Evolutionary conservation across 352 stramenopile genomes (phyloP), one percentile per base, ranked within the genome.

Genomic region (Phytophthora hibernalis): DNA sequence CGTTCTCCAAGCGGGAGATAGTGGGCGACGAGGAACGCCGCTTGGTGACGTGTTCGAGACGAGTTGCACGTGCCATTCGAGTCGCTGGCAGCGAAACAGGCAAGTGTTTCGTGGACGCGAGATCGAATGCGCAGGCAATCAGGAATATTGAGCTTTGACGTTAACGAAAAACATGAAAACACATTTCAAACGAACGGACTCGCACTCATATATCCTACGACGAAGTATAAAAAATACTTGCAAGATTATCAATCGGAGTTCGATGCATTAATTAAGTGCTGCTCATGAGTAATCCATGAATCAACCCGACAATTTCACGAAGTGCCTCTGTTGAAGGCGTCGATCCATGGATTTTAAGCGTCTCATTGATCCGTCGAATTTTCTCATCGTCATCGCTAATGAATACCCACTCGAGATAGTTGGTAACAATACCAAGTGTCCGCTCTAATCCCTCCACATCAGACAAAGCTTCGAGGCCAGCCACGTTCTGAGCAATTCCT

Each of bases 11-110:
- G 55, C 56, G 68, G 6, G 37, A 64, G 37, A n/a, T 45, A 5
- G 57, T 62, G 22, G 56, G 63, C 18, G 56, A 66, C 9, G 58
- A 73, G 12, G 42, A 33, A 52, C 48, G 43, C 18, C 58, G 56
- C 63, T 79, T 71, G 6, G 73, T 65, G 10, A 68, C 61, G 15
- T 75, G 63, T 57, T 92, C 80, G 24, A 92, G 73, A 64, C 30
- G 77, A 85, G 74, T 82, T 90, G 35, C 67, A 77, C 21, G 81
- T 90, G 45, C 68, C 71, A 52, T 89, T 77, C 0, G 79, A 89
- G 30, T 50, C 63, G 50, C 61, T 83, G 18, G 66, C n/a, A n/a
- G n/a, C n/a, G n/a, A n/a, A n/a, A n/a, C n/a, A n/a, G n/a, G n/a
- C n/a, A n/a, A n/a, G n/a, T n/a, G n/a, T n/a, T n/a, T n/a, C n/a